Conservation (phyloP, 768 basidiomycete genomes). For the Mrakia blollopis region DNA sequence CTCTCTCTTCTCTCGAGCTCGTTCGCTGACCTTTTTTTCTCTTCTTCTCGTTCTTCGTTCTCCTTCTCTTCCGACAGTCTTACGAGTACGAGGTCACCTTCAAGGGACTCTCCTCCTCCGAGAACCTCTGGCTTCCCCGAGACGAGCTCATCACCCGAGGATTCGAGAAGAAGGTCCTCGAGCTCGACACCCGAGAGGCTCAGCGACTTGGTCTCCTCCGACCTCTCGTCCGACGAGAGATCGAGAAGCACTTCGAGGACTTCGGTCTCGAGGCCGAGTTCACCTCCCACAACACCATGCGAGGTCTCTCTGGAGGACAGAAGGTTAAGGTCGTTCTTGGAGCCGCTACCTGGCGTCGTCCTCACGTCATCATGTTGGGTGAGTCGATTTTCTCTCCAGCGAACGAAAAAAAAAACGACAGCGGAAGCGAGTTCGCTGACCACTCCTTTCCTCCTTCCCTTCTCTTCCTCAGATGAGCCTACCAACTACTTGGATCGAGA, state of each 20-base stretch:
- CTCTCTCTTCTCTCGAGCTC: not conserved
- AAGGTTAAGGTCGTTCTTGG: slow-evolving; percentile 99
- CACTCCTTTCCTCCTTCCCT: not conserved
- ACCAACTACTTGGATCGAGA: slow-evolving; percentile 98
- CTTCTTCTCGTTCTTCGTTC: not conserved
- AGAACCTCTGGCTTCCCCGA: slow-evolving; percentile 96
- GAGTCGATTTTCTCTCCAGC: slow-evolving; percentile 21
- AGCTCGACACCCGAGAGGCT: slow-evolving; percentile 95
- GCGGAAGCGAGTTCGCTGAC: not conserved
- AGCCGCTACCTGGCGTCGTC: slow-evolving; percentile 97
- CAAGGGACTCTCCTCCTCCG: slow-evolving; percentile 89
- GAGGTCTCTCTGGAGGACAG: slow-evolving; percentile 96
- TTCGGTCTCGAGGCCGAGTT: slow-evolving; percentile 94
- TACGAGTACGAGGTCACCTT: slow-evolving; percentile 98
- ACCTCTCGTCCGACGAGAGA: slow-evolving; percentile 95
- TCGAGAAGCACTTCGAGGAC: slow-evolving; percentile 91
- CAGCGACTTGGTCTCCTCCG: slow-evolving; percentile 91
- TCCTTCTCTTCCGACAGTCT: slow-evolving; percentile 46
- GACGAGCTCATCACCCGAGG: slow-evolving; percentile 97
- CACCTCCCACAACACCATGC: slow-evolving; percentile 98
- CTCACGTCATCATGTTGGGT: slow-evolving; percentile 61
- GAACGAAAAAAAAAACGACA: not conserved
- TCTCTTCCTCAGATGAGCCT: slow-evolving; percentile 29
- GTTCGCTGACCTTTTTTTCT: not conserved
- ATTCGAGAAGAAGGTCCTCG: slow-evolving; percentile 98